Percentiles rank a stretch among this genome's conserved stretches.
Conservation (phyloP, 768 basidiomycete species). For the Boletellus emodensis region DNA sequence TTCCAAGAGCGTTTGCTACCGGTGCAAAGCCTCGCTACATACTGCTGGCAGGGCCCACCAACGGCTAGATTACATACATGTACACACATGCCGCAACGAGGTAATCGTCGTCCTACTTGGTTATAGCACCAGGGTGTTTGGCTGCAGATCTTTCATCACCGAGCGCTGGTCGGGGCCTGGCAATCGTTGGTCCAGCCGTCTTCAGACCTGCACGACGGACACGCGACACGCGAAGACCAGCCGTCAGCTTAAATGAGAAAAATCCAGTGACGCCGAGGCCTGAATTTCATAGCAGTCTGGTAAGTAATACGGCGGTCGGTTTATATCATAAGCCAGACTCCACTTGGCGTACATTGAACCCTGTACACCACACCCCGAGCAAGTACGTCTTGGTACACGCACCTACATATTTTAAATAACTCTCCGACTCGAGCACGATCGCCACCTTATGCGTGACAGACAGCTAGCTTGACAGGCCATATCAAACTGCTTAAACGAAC, state of each 20-base stretch:
- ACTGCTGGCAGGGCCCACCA: conserved; percentile 20
- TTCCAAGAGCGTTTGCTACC: conserved; percentile 12
- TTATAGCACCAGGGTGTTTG: conserved; percentile 25
- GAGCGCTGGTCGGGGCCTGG: conserved; percentile 31
- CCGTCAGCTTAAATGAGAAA: conserved; percentile 16
- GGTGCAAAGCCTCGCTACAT: conserved; percentile 19
- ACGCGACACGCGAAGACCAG: conserved; percentile 19
- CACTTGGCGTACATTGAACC: conserved; percentile 22
- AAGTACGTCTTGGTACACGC: conserved; percentile 12
- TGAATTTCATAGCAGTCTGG: conserved; percentile 37
- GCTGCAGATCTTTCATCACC: conserved; percentile 34
- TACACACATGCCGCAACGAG: conserved; percentile 19
- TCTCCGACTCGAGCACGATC: conserved; percentile 22
- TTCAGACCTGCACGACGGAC: conserved; percentile 28
- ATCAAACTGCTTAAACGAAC: conserved; percentile 22
- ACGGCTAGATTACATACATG: conserved; percentile 24
- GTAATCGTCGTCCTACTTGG: conserved; percentile 9
- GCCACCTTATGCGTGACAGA: conserved; percentile 24
- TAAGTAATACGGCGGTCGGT: conserved; percentile 17
- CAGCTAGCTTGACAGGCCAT: conserved; percentile 33
- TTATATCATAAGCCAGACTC: conserved; percentile 9
- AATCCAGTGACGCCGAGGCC: conserved; percentile 33
- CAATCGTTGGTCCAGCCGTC: conserved; percentile 32
- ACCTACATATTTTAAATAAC: conserved; percentile 32
- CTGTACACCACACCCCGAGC: conserved; percentile 13